Conservation (phyloP, 2,329 filamentous ascomycete genomes). For the Beauveria scarabaeidicola region DNA sequence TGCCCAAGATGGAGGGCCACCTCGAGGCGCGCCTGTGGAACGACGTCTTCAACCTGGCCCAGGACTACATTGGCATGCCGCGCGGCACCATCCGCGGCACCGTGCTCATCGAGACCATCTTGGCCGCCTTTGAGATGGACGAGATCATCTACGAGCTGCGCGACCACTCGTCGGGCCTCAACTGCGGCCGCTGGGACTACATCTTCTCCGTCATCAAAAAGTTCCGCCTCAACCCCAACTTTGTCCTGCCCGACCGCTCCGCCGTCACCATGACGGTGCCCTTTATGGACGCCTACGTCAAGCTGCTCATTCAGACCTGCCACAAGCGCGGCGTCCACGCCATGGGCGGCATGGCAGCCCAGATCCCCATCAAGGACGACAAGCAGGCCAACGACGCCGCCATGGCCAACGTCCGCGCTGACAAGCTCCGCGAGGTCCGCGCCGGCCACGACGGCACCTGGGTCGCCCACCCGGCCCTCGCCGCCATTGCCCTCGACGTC, state of each 20-base stretch:
- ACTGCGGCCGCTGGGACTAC: slow-evolving; percentile 99
- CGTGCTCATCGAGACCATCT: slow-evolving; percentile 94
- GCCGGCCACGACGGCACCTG: slow-evolving; percentile 95
- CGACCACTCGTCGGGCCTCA: slow-evolving; percentile 90
- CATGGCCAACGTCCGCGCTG: slow-evolving; percentile 85
- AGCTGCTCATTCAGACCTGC: slow-evolving; percentile 96
- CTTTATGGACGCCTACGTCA: slow-evolving; percentile 96
- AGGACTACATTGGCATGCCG: slow-evolving; percentile 85
- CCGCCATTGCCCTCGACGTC: slow-evolving; percentile 76
- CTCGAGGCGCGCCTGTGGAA: slow-evolving; percentile 97
- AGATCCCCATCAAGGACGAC: slow-evolving; percentile 98
- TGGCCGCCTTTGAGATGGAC: slow-evolving; percentile 98
- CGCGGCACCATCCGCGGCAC: slow-evolving; percentile 91
- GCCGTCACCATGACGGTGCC: slow-evolving; percentile 95
- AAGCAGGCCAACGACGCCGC: slow-evolving; percentile 83
- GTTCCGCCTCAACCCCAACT: slow-evolving; percentile 89
- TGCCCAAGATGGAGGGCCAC: slow-evolving; percentile 97
- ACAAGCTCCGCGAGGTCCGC: slow-evolving; percentile 92
- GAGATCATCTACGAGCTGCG: slow-evolving; percentile 99
- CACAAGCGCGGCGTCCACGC: slow-evolving; percentile 95
- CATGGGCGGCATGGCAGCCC: slow-evolving; percentile 97
- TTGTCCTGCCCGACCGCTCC: slow-evolving; percentile 85
- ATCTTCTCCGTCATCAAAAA: slow-evolving; percentile 99
- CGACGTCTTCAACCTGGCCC: slow-evolving; percentile 89
- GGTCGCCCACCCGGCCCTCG: slow-evolving; percentile 94